phyloP scores from a whole-genome alignment of 768 basidiomycete genomes.

The Tricholoma terreum region DNA sequence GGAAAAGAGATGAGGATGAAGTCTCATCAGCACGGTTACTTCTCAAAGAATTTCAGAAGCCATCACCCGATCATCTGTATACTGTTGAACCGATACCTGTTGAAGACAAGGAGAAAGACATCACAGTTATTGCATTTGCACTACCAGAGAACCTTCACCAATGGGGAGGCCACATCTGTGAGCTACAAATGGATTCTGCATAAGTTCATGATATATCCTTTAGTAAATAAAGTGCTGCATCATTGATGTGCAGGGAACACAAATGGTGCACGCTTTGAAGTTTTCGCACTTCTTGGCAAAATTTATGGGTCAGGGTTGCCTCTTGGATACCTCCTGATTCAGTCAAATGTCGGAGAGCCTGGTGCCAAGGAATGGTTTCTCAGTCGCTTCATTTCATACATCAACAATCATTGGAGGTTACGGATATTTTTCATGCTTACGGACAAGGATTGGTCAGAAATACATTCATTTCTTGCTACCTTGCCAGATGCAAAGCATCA shows the following conservation, averaged over 20 bases:
- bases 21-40: neutral
- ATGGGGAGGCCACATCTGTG: neutral
- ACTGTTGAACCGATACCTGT: neutral
- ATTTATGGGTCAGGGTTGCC: neutral
- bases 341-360: neutral
- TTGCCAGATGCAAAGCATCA: neutral
- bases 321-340: neutral
- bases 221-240: neutral
- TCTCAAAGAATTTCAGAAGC: neutral
- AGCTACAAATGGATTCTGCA: neutral
- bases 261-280: neutral
- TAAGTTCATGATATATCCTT: neutral
- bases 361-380: neutral
- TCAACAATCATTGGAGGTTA: neutral
- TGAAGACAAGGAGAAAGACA: neutral
- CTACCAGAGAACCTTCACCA: neutral
- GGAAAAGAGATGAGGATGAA: neutral
- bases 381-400: neutral
- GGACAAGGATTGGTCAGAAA: neutral
- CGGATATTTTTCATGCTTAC: neutral
- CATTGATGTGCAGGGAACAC: neutral
- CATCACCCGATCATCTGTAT: neutral
- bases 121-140: neutral
- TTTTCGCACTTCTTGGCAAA: neutral
- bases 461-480: neutral